Percentiles rank a stretch among this genome's conserved stretches.
Evolutionary conservation across 371 early-diverging fungal genomes (phyloP).

Genomic region (Dentiscutata heterogama): DNA sequence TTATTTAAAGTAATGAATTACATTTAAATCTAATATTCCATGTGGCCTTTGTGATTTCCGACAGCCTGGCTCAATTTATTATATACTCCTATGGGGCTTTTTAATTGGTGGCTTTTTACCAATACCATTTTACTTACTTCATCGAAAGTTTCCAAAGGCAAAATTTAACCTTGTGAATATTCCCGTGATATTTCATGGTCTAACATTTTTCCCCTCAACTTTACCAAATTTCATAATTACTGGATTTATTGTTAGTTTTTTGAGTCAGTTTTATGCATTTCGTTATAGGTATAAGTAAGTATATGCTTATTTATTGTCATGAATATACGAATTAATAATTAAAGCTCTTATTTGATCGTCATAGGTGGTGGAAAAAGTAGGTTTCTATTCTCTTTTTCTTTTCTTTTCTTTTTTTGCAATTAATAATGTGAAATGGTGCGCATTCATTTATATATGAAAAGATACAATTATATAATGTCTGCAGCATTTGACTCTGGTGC

Average conservation of each 20-base stretch:
- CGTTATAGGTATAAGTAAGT: neutral
- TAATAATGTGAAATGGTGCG: too few relatives aligned
- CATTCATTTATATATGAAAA: neutral
- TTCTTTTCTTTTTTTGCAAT: too few relatives aligned
- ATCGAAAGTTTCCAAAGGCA: constrained; percentile 49
- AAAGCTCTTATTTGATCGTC: too few relatives aligned
- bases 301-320: neutral
- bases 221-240: constrained; percentile 10
- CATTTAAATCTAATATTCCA: neutral
- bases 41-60: neutral
- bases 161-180: constrained; percentile 39
- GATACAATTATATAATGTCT: constrained; percentile 53
- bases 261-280: constrained; percentile 22
- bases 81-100: constrained; percentile 64
- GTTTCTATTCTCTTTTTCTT: too few relatives aligned
- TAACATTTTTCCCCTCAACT: neutral
- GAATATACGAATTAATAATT: too few relatives aligned
- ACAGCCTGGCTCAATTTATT: constrained; percentile 65
- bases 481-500: constrained; percentile 55
- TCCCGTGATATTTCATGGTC: constrained; percentile 35
- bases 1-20: too few relatives aligned
- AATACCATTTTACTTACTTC: constrained; percentile 61
- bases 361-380: constrained; percentile 16
- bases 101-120: constrained; percentile 66
- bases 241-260: constrained; percentile 8